Evolutionary conservation across 257 asterid genomes (phyloP).

Genomic region (Gardenia jasminoides): DNA sequence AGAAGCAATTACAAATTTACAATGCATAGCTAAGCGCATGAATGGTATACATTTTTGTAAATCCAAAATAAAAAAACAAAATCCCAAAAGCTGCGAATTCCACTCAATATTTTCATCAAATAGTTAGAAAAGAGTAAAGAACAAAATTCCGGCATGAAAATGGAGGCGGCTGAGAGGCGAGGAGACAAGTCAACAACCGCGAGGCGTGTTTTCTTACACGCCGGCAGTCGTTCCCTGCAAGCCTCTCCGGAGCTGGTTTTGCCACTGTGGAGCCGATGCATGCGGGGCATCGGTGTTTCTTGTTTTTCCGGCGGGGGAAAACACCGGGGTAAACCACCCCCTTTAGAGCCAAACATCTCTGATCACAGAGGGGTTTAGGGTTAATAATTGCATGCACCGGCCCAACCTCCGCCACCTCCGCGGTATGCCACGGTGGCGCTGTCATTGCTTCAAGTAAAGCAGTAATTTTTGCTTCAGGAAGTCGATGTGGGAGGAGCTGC

Average conservation of each 20-base stretch:
- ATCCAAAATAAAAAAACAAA: too few species aligned
- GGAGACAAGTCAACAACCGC: conserved; percentile 2
- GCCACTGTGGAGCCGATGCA: background rate
- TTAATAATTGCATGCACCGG: background rate
- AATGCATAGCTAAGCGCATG: too few species aligned
- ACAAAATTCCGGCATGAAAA: background rate
- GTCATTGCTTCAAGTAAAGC: background rate
- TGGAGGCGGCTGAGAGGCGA: conserved; percentile 13
- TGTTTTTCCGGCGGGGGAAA: conserved; percentile 6
- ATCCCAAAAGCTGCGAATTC: too few species aligned
- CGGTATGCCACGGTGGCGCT: background rate
- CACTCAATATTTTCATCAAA: too few species aligned
- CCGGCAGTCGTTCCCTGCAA: conserved; percentile 11
- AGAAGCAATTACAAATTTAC: too few species aligned
- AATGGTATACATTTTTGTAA: too few species aligned
- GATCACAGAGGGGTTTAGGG: conserved; percentile 7
- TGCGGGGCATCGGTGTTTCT: conserved; percentile 11
- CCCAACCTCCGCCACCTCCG: conserved; percentile 13
- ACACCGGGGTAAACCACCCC: conserved; percentile 15
- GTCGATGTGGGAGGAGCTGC: conserved; percentile 9
- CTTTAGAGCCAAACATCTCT: background rate
- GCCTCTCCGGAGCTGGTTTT: background rate
- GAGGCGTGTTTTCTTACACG: conserved; percentile 16
- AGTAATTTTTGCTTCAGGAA: too few species aligned
- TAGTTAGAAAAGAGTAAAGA: too few species aligned